Evolutionary conservation across 1,284 basidiomycete genomes (phyloP), one percentile per base, ranked within the genome.

Genomic region (Austroboletus niveus): DNA sequence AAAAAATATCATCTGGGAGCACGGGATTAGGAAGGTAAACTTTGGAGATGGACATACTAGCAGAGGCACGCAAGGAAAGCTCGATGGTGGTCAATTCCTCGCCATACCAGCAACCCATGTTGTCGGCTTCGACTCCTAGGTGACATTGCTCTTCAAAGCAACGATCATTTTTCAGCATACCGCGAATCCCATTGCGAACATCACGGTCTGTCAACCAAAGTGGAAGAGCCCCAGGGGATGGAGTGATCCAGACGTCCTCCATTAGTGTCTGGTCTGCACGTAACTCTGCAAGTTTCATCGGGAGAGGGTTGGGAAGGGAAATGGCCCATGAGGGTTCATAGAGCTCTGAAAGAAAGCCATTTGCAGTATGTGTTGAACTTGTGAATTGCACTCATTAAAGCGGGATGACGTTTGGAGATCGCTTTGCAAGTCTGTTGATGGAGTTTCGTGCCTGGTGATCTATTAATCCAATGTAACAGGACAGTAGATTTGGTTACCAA

Each of bases 271-370:
- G 39, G 12, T 48, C 17, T 2, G 20, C 32, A 8, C 32, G 24
- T 0, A 75, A 61, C 20, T 71, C 65, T 0, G 69, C 71, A 44
- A 68, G 73, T 1, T 48, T 49, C 0, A 64, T 57, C 0, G 62
- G 59, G 3, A 75, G 12, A 72, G 60, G 0, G 70, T 68, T 4
- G 60, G 45, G 53, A 69, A 75, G 0, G 71, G 57, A 0, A 17
- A 53, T 12, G 71, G 68, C 0, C 64, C 65, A 36, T 59, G 45
- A 0, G 32, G 45, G 10, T 48, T 64, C 8, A 66, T 15, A 58
- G 3, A 48, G 31, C 10, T 39, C 8, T 20, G 15, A 5, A 17
- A 39, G 15, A 5, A 17, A 39, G 36, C 36, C 4, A 2, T 39
- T 39, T 2, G 36, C 36, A 39, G 17, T 39, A 39, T 20, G 5